These are phyloP conservation scores for Aspergillus jensenii DNA, from an alignment of 2,329 filamentous ascomycete species.

Conservation along the genomic window DNA sequence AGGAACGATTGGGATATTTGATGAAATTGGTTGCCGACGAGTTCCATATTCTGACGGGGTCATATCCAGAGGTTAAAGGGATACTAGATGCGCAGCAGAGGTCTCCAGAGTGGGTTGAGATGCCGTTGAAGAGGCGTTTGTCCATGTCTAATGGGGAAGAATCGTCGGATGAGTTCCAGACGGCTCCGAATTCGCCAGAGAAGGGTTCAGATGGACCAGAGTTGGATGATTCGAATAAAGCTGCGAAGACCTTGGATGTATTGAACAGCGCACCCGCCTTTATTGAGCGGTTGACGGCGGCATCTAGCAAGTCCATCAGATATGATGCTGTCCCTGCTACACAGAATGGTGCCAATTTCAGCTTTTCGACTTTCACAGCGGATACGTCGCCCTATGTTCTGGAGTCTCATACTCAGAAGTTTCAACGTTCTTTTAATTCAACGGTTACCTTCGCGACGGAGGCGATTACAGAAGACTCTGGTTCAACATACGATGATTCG, in stretches of 20 bases:
- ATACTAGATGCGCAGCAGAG: constrained; percentile 6
- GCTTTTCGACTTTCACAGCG: constrained; percentile 22
- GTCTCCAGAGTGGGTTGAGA: neutral
- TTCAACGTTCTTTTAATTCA: constrained; percentile 27
- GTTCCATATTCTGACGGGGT: constrained; percentile 29
- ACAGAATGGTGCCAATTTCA: constrained; percentile 16
- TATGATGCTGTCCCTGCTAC: constrained; percentile 18
- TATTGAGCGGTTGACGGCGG: constrained; percentile 20
- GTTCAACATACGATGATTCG: constrained; percentile 29
- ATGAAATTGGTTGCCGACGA: constrained; percentile 32
- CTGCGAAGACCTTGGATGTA: neutral
- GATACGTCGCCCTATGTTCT: constrained; percentile 19
- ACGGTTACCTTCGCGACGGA: constrained; percentile 29
- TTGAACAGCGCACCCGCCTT: constrained; percentile 12
- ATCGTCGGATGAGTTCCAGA: constrained; percentile 25
- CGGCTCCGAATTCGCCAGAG: constrained; percentile 30
- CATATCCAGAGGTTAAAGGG: constrained; percentile 5
- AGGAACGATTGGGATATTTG: constrained; percentile 29
- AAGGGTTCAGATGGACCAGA: constrained; percentile 11
- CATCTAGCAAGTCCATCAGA: constrained; percentile 13
- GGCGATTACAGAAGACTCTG: constrained; percentile 21
- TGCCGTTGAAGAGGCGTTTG: constrained; percentile 15
- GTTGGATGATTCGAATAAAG: neutral
- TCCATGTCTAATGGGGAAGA: constrained; percentile 19
- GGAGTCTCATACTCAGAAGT: constrained; percentile 9